These are phyloP conservation scores for Podospora comata DNA, from an alignment of 495 filamentous ascomycete species.

Conservation along the genomic window DNA sequence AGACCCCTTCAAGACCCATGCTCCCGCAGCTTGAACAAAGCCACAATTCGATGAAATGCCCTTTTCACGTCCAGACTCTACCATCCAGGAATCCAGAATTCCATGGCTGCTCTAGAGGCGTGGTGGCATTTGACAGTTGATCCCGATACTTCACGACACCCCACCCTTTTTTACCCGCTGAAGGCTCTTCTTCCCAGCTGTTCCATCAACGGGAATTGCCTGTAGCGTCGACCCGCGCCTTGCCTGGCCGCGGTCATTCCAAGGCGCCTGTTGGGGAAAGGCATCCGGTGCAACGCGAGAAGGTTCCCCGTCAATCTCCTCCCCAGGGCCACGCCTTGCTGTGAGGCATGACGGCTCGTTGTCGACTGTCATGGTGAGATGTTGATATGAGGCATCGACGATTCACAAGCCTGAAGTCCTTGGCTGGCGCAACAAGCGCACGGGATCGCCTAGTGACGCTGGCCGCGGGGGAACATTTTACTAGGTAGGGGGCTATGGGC, in stretches of 20 bases:
- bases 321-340: not conserved
- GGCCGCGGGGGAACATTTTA: conserved; percentile 5
- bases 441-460: not conserved
- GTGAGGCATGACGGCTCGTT: not conserved
- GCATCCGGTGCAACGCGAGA: not conserved
- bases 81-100: conserved; percentile 10
- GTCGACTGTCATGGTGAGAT: not conserved
- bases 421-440: not conserved
- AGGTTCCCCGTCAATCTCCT: not conserved
- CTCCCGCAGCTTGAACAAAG: not conserved
- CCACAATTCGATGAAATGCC: not conserved
- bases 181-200: not conserved
- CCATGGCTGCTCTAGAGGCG: conserved; percentile 5
- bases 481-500: not conserved
- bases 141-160: not conserved
- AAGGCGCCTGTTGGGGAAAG: not conserved
- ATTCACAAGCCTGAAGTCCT: not conserved
- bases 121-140: not conserved
- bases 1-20: not conserved
- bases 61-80: not conserved
- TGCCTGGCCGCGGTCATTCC: not conserved
- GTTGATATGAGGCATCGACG: not conserved
- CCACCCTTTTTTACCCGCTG: not conserved
- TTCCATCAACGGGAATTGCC: not conserved
- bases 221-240: not conserved